Base-by-base conservation (phyloP, 2,329 filamentous ascomycete species). In the Calcarisporium arbuscula region DNA sequence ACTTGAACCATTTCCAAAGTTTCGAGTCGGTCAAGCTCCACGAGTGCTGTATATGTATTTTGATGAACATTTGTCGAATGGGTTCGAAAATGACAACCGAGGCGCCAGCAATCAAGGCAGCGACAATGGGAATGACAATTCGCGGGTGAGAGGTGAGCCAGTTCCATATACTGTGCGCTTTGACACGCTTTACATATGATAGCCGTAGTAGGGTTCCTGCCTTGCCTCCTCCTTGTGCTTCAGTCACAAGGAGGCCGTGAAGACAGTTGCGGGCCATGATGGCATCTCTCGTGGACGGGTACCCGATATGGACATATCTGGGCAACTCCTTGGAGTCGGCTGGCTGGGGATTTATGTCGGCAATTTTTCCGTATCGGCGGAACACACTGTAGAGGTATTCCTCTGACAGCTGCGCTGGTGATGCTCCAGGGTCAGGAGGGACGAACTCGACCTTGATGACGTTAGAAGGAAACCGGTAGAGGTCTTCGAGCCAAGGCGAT, bases 41-140 rank as follows among this genome's bases (percentile, higher is more conserved):
- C 0, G 80, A 78, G 30, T 81, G 75, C 20, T 88, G 87, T 32
- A 98, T 80, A 54, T 95, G 88, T 5, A 82, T 72, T 51, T 87
- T 87, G 61, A 96, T 85, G 50, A 94, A 95, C 53, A 94, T 92
- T 1, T 88, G 89, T 28, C 92, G 79, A 38, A 98, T 89, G 0
- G 92, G 92, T 49, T 98, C 92, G 51, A 98, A 96, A 7, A 96
- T 70, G 2, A 85, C 78, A 15, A 95, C 87, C 0, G 89, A 94
- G 30, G 92, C 66, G 21, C 82, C 80, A 1, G 89, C 88, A 19
- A 95, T 55, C 4, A 96, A 61, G 2, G 88, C 90, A 12, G 86
- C 87, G 2, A 95, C 35, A 2, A 84, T 61, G 1, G 92, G 90
- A 30, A 98, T 82, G 18, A 94, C 84, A 29, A 96, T 85, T 31